Percentiles rank a stretch among this genome's conserved stretches.
phyloP scores from a whole-genome alignment of 2,329 filamentous ascomycete genomes.

The Thielaviopsis euricoi region DNA sequence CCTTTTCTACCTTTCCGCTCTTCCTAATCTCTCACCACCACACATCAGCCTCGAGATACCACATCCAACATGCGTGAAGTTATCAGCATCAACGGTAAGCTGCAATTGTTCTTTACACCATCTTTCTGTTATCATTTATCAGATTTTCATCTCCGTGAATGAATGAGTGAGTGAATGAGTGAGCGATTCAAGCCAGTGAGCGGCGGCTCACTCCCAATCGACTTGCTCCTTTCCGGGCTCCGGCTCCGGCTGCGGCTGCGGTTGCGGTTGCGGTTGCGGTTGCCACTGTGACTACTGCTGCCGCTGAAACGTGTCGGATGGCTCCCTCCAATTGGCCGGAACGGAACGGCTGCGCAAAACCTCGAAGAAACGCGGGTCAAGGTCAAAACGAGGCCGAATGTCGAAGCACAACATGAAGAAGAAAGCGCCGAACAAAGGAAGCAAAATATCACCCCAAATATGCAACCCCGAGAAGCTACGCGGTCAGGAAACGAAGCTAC shows the following conservation, averaged over 20 bases:
- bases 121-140: conserved; percentile 4
- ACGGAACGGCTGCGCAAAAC: too few relatives aligned
- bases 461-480: background rate
- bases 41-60: conserved; percentile 6
- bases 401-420: background rate
- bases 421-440: background rate
- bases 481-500: too few relatives aligned
- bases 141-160: background rate
- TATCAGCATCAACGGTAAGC: conserved; percentile 94
- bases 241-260: too few relatives aligned
- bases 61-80: conserved; percentile 84
- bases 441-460: background rate
- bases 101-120: conserved; percentile 17
- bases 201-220: too few relatives aligned
- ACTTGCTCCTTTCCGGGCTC: too few relatives aligned
- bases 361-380: too few relatives aligned
- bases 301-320: too few relatives aligned
- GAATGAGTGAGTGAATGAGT: too few relatives aligned
- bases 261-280: too few relatives aligned
- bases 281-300: too few relatives aligned
- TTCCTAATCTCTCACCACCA: conserved; percentile 1
- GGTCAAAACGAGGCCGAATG: background rate
- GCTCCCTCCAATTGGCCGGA: too few relatives aligned
- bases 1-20: conserved; percentile 10
- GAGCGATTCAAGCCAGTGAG: too few relatives aligned